Base-by-base conservation (phyloP, 345 rosid species). In the Euphorbia pulcherrima region DNA sequence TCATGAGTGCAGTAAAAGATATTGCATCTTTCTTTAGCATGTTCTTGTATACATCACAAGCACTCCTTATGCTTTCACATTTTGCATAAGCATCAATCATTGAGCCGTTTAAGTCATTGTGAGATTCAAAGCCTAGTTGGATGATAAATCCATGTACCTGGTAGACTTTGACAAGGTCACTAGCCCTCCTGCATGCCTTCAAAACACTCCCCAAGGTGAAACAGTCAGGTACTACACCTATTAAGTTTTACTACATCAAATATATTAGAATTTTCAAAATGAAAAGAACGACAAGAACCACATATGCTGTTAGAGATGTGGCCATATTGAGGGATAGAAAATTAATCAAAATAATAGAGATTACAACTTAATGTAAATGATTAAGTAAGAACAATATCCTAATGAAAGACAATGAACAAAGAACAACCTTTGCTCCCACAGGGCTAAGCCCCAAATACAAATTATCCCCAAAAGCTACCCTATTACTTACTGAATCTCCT, bases 191-290 rank as follows among this genome's bases (percentile, higher is more conserved):
- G 58, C 75, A 83, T 60, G 84, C 88, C 78, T 83, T 85, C 64
- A 89, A 83, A 72, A 89, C 78, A 80, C 81, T 82, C 21, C 88
- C 89, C 55, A 89, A 75, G 35, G 90, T 87, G 79, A 82, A 86
- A 77, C 71, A 78, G 77, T 91, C 93, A 63, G 88, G 93, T 69
- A 60, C 24, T 64, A 70, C 62, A 73, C 95, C 94, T 88, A 59
- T 59, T 57, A 63, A 80, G 64, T 46, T 57, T 55, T 35, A 56
- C 51, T 28, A 74, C 44, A 60, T 53, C 70, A 74, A 60, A 24
- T 16, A 33, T 17, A 28, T 24, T 26, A 59, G 28, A 26, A 55
- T 18, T 23, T 37, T 52, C 40, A 23, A 52, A 14, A 35, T 24
- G 26, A 13, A 52, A 50, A 57, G 57, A 16, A 18, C 3, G 5